phyloP scores from a whole-genome alignment of 306 rosid genomes.

The Cyclanthera cordifolia region DNA sequence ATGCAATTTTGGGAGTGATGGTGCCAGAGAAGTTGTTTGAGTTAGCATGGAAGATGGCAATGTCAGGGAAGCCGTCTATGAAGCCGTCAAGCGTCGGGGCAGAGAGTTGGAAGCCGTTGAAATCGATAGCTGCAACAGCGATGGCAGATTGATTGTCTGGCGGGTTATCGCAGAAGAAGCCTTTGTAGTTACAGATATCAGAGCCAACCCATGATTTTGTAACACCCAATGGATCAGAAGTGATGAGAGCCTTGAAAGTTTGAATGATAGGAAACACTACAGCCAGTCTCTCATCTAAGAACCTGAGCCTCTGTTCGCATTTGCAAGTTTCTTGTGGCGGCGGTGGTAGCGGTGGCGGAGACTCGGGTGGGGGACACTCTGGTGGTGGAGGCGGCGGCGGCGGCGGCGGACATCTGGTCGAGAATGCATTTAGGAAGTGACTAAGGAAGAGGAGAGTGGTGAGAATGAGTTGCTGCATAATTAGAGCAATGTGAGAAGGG shows the following conservation, averaged over 20 bases:
- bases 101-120: slow-evolving; percentile 37
- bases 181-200: slow-evolving; percentile 29
- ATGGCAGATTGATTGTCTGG: slow-evolving; percentile 27
- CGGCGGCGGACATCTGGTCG: not conserved
- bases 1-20: slow-evolving; percentile 22
- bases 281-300: slow-evolving; percentile 28
- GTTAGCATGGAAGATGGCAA: slow-evolving; percentile 42
- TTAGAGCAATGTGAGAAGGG: not conserved
- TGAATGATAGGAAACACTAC: slow-evolving; percentile 28
- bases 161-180: slow-evolving; percentile 35
- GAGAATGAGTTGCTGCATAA: slow-evolving; percentile 11
- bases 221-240: slow-evolving; percentile 30
- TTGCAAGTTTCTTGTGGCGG: not conserved
- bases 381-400: slow-evolving; percentile 1
- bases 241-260: slow-evolving; percentile 28
- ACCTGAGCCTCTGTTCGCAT: slow-evolving; percentile 10
- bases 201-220: slow-evolving; percentile 38
- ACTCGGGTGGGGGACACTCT: not conserved
- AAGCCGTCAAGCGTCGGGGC: slow-evolving; percentile 38
- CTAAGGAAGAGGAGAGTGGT: slow-evolving; percentile 1
- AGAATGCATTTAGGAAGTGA: not conserved
- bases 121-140: slow-evolving; percentile 27
- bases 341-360: not conserved
- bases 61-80: slow-evolving; percentile 29
- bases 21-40: slow-evolving; percentile 40